A percentile compares a stretch with the other conserved stretches of the same genome.
phyloP scores from a whole-genome alignment of 2,329 filamentous ascomycete species.

The Alternaria tenuissima region DNA sequence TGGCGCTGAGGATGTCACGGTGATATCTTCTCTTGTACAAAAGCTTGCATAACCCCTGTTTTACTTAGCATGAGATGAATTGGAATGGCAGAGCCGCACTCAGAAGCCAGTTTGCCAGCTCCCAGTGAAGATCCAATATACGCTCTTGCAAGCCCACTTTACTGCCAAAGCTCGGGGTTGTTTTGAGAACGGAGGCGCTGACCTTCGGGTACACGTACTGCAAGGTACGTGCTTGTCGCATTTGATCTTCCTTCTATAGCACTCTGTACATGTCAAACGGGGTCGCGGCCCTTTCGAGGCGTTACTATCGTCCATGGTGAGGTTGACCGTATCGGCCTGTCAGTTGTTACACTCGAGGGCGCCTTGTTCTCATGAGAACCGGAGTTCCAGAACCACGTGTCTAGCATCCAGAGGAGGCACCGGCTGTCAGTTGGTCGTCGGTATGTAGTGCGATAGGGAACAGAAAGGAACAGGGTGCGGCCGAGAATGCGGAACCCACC shows the following conservation, averaged over 20 bases:
- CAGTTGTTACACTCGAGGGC: neutral
- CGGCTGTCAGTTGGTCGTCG: neutral
- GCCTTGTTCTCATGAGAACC: neutral
- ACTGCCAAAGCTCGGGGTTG: neutral
- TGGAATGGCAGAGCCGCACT: neutral
- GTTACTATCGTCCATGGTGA: conserved; percentile 17
- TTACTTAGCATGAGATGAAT: neutral
- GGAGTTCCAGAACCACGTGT: neutral
- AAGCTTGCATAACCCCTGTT: conserved; percentile 20
- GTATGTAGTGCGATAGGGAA: neutral
- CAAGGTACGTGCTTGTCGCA: conserved; percentile 55
- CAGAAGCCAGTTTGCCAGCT: neutral
- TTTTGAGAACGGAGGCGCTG: conserved; percentile 2
- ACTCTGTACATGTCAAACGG: conserved; percentile 41
- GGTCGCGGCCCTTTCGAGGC: conserved; percentile 20
- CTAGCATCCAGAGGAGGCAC: neutral
- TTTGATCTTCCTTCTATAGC: conserved; percentile 47
- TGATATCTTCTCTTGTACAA: conserved; percentile 22
- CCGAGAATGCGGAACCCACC: conserved; percentile 3
- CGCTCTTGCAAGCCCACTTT: neutral
- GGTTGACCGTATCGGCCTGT: neutral
- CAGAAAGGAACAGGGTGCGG: conserved; percentile 6
- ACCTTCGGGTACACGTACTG: conserved; percentile 51
- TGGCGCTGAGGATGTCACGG: neutral
- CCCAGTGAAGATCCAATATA: neutral